These are phyloP conservation scores for Aspergillus melleus DNA, from an alignment of 2,329 filamentous ascomycete genomes.

Conservation along the genomic window DNA sequence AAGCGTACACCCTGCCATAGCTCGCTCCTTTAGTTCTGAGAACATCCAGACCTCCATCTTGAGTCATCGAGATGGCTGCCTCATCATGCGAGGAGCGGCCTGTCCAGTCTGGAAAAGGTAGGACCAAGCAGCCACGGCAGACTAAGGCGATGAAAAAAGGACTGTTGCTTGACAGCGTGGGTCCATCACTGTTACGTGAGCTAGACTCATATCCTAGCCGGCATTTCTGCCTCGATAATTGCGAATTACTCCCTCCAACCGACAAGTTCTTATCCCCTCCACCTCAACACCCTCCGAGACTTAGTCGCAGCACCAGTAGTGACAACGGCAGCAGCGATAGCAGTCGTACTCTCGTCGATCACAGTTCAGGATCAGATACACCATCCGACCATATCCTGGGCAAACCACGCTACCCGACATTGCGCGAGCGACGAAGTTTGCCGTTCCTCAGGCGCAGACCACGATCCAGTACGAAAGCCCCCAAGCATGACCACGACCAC, in stretches of 20 bases:
- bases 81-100: background rate
- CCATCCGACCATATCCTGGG: background rate
- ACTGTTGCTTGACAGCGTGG: background rate
- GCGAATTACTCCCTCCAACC: background rate
- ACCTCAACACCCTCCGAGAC: background rate
- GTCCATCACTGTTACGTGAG: background rate
- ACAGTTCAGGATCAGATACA: background rate
- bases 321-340: conserved; percentile 5
- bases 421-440: background rate
- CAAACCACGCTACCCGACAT: background rate
- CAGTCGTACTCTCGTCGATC: conserved; percentile 4
- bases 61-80: background rate
- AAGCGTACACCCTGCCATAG: background rate
- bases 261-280: background rate
- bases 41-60: background rate
- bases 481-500: background rate
- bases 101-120: background rate
- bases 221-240: background rate
- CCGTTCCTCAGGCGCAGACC: background rate
- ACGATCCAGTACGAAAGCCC: background rate
- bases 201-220: background rate
- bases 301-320: background rate
- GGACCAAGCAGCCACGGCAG: background rate
- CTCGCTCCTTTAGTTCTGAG: background rate
- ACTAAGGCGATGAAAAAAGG: background rate